A percentile compares a stretch with the other conserved stretches of the same genome.
phyloP scores from a whole-genome alignment of 768 basidiomycete genomes.

The Dacryopinax spathularia region DNA sequence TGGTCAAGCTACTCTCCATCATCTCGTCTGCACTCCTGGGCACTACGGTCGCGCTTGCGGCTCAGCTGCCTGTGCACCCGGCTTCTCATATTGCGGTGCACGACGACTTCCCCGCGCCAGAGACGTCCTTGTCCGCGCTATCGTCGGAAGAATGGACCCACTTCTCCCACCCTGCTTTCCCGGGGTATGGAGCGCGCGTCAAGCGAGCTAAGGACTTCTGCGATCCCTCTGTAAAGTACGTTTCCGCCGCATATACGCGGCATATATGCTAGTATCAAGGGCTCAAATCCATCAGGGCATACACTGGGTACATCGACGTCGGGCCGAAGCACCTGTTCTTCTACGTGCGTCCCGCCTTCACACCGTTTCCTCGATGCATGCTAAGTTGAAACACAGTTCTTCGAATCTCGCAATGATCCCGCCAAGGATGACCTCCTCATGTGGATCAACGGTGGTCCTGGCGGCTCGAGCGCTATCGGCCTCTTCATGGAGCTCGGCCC shows the following conservation, averaged over 20 bases:
- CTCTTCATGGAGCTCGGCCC: slow-evolving; percentile 19
- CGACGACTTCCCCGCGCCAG: neutral
- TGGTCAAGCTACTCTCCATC: neutral
- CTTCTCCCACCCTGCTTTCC: slow-evolving; percentile 11
- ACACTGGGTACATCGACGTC: slow-evolving; percentile 14
- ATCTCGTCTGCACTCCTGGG: neutral
- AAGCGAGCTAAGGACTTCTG: slow-evolving; percentile 31
- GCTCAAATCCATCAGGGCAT: slow-evolving; percentile 2
- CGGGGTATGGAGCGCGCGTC: slow-evolving; percentile 26
- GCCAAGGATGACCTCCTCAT: slow-evolving; percentile 20
- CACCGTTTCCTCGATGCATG: neutral
- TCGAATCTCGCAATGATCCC: slow-evolving; percentile 19
- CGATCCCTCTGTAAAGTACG: slow-evolving; percentile 26
- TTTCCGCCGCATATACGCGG: neutral
- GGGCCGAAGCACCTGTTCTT: slow-evolving; percentile 11
- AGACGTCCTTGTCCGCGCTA: slow-evolving; percentile 5
- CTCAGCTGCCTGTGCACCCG: neutral
- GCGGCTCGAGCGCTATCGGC: slow-evolving; percentile 20
- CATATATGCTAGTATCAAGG: neutral
- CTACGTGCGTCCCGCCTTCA: neutral
- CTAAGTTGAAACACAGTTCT: slow-evolving; percentile 11
- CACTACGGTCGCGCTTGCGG: neutral
- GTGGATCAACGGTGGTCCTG: slow-evolving; percentile 25
- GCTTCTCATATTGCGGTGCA: neutral
- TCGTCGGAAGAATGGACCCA: slow-evolving; percentile 11